phyloP scores from a whole-genome alignment of 768 basidiomycete species.

The Pleurotus sapidus region DNA sequence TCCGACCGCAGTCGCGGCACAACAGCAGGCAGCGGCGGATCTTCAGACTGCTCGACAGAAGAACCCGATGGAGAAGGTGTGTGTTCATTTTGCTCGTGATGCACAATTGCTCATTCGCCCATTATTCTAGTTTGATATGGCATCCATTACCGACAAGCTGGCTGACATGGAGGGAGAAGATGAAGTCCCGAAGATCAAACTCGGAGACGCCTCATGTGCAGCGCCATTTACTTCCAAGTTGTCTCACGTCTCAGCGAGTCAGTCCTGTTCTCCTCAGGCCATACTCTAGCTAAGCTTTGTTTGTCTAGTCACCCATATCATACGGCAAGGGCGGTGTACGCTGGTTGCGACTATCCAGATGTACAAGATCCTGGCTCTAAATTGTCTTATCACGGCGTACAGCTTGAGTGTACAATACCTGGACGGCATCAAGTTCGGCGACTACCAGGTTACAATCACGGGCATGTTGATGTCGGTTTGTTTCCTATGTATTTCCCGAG shows the following conservation, averaged over 20 bases:
- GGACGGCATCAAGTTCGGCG: conserved; percentile 98
- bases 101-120: background rate
- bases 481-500: conserved; percentile 96
- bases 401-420: conserved; percentile 96
- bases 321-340: conserved; percentile 97
- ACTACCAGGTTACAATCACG: conserved; percentile 96
- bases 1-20: conserved; percentile 89
- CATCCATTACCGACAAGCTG: conserved; percentile 77
- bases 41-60: conserved; percentile 63
- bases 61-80: conserved; percentile 91
- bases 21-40: conserved; percentile 73
- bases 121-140: conserved; percentile 44
- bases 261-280: conserved; percentile 25
- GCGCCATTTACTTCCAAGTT: conserved; percentile 99
- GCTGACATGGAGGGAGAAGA: conserved; percentile 94
- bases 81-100: conserved; percentile 10
- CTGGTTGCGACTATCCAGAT: conserved; percentile 98
- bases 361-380: conserved; percentile 99
- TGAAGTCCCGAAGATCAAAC: conserved; percentile 96
- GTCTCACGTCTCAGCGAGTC: conserved; percentile 95
- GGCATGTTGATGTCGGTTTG: conserved; percentile 98
- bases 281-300: background rate
- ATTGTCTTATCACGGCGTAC: conserved; percentile 98
- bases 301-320: conserved; percentile 84
- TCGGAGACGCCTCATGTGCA: conserved; percentile 98